Evolutionary conservation across 2,329 filamentous ascomycete genomes (phyloP), one percentile per base, ranked within the genome.

Genomic region (Orbilia blumenaviensis): DNA sequence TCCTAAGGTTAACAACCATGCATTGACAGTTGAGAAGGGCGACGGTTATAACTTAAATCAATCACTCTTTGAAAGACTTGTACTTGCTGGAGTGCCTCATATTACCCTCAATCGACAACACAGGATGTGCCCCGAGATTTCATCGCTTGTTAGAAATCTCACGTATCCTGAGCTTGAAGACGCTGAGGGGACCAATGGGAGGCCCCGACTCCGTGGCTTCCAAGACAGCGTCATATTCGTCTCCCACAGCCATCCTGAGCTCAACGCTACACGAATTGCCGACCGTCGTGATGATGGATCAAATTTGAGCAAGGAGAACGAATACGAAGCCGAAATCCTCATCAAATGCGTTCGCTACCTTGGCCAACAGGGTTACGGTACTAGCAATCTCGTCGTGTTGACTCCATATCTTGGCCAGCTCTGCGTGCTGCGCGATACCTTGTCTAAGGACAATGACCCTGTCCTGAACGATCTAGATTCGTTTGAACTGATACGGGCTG

Each of bases 361-460:
- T 0, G 88, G 84, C 0, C 91, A 92, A 77, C 91, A 93, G 78
- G 90, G 90, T 0, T 93, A 93, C 79, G 85, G 86, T 4, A 88
- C 89, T 0, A 84, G 88, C 2, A 83, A 91, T 2, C 83, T 93
- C 10, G 90, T 92, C 0, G 84, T 93, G 0, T 81, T 93, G 0
- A 92, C 90, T 0, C 91, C 91, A 0, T 93, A 94, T 78, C 84
- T 93, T 0, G 90, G 90, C 0, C 91, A 93, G 78, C 81, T 93
- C 0, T 85, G 83, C 3, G 83, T 90, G 0, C 83, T 93, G 1
- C 81, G 83, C 14, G 84, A 88, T 0, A 83, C 82, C 0, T 82
- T 93, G 5, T 82, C 83, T 2, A 81, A 85, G 7, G 85, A 89
- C 0, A 88, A 88, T 52, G 90, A 93, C 76, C 88, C 90, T 0